Percentiles rank a stretch among this genome's conserved stretches.
Conservation (phyloP, 2,329 filamentous ascomycete species). For the Xylaria sp. region DNA sequence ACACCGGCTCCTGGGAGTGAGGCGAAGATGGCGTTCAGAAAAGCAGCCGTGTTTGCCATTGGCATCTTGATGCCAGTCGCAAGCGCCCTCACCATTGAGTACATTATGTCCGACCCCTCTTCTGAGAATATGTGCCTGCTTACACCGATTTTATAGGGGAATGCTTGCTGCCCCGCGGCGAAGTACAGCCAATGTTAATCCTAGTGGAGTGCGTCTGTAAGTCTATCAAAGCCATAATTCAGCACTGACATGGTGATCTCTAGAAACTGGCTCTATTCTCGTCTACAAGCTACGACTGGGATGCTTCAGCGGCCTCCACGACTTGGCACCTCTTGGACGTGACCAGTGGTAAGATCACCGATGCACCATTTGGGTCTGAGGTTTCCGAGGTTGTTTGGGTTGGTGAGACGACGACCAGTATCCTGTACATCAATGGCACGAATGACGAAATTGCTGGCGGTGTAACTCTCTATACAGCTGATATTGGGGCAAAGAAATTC, state of each 20-base stretch:
- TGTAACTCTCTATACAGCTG: conserved; percentile 25
- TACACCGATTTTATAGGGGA: conserved; percentile 15
- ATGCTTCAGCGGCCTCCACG: conserved; percentile 9
- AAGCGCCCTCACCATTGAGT: conserved; percentile 21
- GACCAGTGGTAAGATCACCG: conserved; percentile 13
- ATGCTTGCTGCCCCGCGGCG: conserved; percentile 27
- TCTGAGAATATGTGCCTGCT: background rate
- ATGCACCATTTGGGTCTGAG: conserved; percentile 21
- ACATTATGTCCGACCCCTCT: background rate
- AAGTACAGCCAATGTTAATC: conserved; percentile 23
- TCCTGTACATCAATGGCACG: conserved; percentile 26
- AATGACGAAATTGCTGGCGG: conserved; percentile 21
- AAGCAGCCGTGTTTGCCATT: conserved; percentile 8
- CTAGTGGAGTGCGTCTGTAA: conserved; percentile 17
- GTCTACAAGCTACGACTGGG: conserved; percentile 24
- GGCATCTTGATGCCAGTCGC: conserved; percentile 16
- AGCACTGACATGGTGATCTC: conserved; percentile 2
- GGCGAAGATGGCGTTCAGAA: conserved; percentile 19
- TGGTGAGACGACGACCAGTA: conserved; percentile 19
- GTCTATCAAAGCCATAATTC: background rate
- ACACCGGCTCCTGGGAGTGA: background rate
- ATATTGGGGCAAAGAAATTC: conserved; percentile 21
- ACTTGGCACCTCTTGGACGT: conserved; percentile 26
- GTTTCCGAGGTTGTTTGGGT: conserved; percentile 26
- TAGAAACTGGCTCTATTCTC: conserved; percentile 25